phyloP scores from a whole-genome alignment of 78 protist genomes.

The Dictyostelium capitatum region DNA sequence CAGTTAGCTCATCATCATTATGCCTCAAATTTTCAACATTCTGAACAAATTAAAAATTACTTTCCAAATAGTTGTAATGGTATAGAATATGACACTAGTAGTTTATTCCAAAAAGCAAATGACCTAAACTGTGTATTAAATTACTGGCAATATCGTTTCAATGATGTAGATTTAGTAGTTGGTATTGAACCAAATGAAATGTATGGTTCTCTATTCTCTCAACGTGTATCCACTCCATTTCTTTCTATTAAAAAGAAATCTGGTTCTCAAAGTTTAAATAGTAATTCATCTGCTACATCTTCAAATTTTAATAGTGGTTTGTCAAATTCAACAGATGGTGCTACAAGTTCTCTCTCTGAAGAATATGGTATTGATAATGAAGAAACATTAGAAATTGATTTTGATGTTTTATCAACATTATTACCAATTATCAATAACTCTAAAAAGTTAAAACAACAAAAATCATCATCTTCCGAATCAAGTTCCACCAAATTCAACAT shows the following conservation, averaged over 20 bases:
- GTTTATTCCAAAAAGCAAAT: not conserved
- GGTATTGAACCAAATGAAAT: constrained; percentile 6
- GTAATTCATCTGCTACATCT: not conserved
- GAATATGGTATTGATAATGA: not conserved
- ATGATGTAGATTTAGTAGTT: not conserved
- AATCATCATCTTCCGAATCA: not conserved
- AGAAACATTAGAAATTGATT: not conserved
- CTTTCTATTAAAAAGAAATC: no score
- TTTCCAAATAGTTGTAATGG: no score
- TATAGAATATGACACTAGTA: not conserved
- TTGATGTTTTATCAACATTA: not conserved
- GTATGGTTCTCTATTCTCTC: not conserved
- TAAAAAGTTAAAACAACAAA: not conserved
- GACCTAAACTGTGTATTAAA: not conserved
- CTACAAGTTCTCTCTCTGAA: not conserved
- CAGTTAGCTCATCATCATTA: no score
- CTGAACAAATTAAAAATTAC: no score
- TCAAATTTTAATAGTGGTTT: not conserved
- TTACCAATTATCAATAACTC: not conserved
- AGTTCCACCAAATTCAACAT: not conserved
- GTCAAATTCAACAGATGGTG: not conserved
- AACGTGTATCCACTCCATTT: not conserved
- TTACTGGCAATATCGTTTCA: constrained; percentile 9
- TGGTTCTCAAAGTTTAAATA: no score
- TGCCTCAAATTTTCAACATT: no score